Base-by-base conservation (phyloP, 179 eudicot genomes). In the Silene noctiflora region DNA sequence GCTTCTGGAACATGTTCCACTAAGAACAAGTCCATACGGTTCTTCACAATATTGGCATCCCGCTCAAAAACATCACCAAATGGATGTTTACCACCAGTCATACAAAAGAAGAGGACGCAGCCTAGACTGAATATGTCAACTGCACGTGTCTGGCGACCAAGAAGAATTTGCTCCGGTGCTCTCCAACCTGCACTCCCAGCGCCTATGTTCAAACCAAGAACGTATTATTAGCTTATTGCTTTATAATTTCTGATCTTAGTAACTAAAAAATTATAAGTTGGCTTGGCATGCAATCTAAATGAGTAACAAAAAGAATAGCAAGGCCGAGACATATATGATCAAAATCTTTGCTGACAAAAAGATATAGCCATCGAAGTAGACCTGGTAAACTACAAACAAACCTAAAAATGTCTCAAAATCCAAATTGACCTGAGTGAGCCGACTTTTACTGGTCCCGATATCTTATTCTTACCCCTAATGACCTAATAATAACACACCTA, bases 151-250 rank as follows among this genome's bases (percentile, higher is more conserved):
- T 88, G 94, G 13, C 94, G 89, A 68, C 88, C 89, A 75, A 83
- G 77, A 42, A 76, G 90, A 68, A 90, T 84, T 79, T 90, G 94
- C 76, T 90, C 94, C 19, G 94, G 91, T 66, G 94, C 90, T 80
- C 89, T 90, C 94, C 94, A 90, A 21, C 94, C 94, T 65, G 94
- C 84, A 81, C 91, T 90, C 63, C 94, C 94, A 46, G 59, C 77
- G 13, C 94, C 94, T 90, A 77, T 69, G 53, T 63, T 61, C n/a
- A 79, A 76, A 29, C 12, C 22, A 29, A 42, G 46, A 55, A 39
- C 25, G 24, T n/a, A n/a, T 27, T 53, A 35, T 78, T 67, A 77
- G 76, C 61, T 19, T 5, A 44, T 31, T 25, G 20, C 17, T 7
- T 60, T 61, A 42, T 17, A 44, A 7, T 68, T 65, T 76, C 56